Percentiles rank a stretch among this genome's conserved stretches.
phyloP scores from a whole-genome alignment of 1,139 yeast genomes.

The Barnettozyma hawaiiensis region DNA sequence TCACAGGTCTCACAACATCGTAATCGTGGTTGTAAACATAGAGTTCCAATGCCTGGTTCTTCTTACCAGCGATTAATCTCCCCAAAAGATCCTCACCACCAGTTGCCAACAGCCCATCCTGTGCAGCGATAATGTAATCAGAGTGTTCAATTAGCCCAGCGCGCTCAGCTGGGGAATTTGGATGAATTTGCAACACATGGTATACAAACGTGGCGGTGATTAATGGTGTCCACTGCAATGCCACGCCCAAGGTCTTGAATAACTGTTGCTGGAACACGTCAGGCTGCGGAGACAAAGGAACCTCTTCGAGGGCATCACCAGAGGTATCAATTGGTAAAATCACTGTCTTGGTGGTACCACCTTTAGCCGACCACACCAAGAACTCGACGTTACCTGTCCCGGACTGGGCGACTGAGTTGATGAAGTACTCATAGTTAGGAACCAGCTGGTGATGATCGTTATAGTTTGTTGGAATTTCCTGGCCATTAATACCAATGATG shows the following conservation, averaged over 20 bases:
- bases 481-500: conserved; percentile 72
- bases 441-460: conserved; percentile 31
- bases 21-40: conserved; percentile 87
- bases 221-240: conserved; percentile 73
- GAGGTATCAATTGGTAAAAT: conserved; percentile 35
- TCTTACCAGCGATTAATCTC: conserved; percentile 58
- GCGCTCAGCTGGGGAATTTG: conserved; percentile 76
- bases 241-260: conserved; percentile 50
- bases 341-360: conserved; percentile 59
- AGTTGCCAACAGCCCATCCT: conserved; percentile 69
- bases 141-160: conserved; percentile 83
- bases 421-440: conserved; percentile 32
- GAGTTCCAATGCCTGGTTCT: conserved; percentile 44
- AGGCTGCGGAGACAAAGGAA: conserved; percentile 19
- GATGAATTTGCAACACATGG: conserved; percentile 74
- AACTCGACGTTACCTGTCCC: conserved; percentile 41
- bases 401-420: conserved; percentile 27
- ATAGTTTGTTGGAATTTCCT: conserved; percentile 52
- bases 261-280: conserved; percentile 11
- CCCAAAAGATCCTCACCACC: conserved; percentile 85
- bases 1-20: conserved; percentile 81
- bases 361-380: conserved; percentile 87
- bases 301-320: conserved; percentile 27
- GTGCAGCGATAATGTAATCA: conserved; percentile 88
- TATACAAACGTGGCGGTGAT: conserved; percentile 78